Percentiles rank a stretch among this genome's conserved stretches.
phyloP scores from a whole-genome alignment of 345 rosid species.

The Corymbia maculata region DNA sequence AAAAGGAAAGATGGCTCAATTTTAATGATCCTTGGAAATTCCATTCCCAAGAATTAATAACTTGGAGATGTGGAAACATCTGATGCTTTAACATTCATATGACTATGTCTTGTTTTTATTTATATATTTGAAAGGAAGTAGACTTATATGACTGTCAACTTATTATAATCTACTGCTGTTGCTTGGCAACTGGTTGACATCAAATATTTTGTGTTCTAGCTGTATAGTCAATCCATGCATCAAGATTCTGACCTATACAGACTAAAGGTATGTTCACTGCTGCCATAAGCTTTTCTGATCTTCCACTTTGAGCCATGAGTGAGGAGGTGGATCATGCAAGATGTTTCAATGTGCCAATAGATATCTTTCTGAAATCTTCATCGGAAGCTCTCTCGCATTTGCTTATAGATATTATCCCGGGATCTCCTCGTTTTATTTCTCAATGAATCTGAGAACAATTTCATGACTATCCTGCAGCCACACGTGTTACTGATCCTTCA shows the following conservation, averaged over 20 bases:
- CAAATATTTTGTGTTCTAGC: conserved; percentile 18
- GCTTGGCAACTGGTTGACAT: neutral
- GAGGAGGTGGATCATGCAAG: neutral
- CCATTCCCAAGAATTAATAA: neutral
- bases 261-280: conserved; percentile 18
- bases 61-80: neutral
- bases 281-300: neutral
- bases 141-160: neutral
- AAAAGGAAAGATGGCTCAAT: neutral
- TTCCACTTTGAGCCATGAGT: neutral
- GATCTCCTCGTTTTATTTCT: neutral
- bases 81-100: neutral
- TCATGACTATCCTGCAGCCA: neutral
- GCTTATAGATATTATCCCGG: neutral
- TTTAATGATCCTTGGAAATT: neutral
- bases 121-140: neutral
- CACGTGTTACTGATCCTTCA: neutral
- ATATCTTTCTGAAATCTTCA: neutral
- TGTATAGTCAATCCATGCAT: conserved; percentile 14
- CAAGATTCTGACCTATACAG: conserved; percentile 11
- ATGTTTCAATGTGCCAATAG: neutral
- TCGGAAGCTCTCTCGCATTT: neutral
- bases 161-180: neutral
- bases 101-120: neutral
- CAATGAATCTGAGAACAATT: neutral